Evolutionary conservation across 2,329 filamentous ascomycete species (phyloP).

Genomic region (Fonsecaea monophora): DNA sequence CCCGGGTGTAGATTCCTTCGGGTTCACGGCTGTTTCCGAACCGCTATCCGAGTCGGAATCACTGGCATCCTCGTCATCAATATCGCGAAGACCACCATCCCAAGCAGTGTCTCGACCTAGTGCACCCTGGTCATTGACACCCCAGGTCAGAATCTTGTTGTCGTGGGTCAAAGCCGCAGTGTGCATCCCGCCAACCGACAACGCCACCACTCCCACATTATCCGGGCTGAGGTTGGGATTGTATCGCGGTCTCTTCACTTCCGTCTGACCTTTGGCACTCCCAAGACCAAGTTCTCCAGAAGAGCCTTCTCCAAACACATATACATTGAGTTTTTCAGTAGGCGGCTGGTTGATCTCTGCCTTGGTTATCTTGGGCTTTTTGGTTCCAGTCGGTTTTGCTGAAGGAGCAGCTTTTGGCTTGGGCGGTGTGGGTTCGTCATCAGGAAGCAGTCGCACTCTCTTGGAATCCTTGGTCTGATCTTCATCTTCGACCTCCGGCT

Average conservation of each 20-base stretch:
- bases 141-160: slow-evolving; percentile 85
- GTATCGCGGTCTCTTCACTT: slow-evolving; percentile 74
- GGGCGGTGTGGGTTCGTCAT: slow-evolving; percentile 4
- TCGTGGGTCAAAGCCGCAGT: slow-evolving; percentile 75
- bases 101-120: slow-evolving; percentile 75
- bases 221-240: slow-evolving; percentile 66
- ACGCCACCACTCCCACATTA: slow-evolving; percentile 58
- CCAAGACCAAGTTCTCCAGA: slow-evolving; percentile 81
- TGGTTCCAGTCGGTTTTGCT: slow-evolving; percentile 27
- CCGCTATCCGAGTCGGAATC: slow-evolving; percentile 54
- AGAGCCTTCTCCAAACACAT: slow-evolving; percentile 77
- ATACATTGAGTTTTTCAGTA: slow-evolving; percentile 68
- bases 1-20: slow-evolving; percentile 72
- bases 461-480: slow-evolving; percentile 33
- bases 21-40: slow-evolving; percentile 69
- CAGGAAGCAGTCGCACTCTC: slow-evolving; percentile 22
- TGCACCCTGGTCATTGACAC: slow-evolving; percentile 81
- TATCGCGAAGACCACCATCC: slow-evolving; percentile 45
- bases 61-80: slow-evolving; percentile 43
- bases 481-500: slow-evolving; percentile 32
- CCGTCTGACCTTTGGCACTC: slow-evolving; percentile 64
- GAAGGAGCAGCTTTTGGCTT: slow-evolving; percentile 19
- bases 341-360: slow-evolving; percentile 69
- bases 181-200: slow-evolving; percentile 77
- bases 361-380: slow-evolving; percentile 32